Percentiles rank a stretch among this genome's conserved stretches.
phyloP scores from a whole-genome alignment of 208 protist genomes.

The Acanthamoeba royreba region DNA sequence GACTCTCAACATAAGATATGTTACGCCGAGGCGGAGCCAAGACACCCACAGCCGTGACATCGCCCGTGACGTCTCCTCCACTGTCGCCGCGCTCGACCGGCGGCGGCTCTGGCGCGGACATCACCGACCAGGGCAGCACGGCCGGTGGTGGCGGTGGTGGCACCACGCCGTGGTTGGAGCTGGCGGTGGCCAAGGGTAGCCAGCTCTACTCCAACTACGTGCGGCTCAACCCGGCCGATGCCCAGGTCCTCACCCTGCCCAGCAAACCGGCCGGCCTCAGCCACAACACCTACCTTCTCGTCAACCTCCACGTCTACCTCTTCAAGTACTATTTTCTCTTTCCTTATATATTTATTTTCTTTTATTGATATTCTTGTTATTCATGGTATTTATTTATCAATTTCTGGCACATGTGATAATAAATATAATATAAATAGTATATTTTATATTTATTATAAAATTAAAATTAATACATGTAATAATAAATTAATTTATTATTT shows the following conservation, averaged over 20 bases:
- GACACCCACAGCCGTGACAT: not conserved
- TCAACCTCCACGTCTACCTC: not conserved
- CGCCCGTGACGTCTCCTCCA: not conserved
- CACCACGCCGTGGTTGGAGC: no score
- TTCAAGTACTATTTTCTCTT: not conserved
- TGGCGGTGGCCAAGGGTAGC: not conserved
- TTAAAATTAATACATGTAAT: not conserved
- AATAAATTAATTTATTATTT: no score
- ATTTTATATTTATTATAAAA: no score
- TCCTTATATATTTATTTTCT: not conserved
- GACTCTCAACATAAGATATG: not conserved
- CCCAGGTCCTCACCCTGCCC: not conserved
- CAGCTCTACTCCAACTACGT: not conserved
- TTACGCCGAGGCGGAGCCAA: no score
- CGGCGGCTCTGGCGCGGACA: no score
- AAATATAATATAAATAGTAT: not conserved
- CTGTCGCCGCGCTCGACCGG: not conserved
- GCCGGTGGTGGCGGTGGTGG: not conserved
- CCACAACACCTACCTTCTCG: not conserved
- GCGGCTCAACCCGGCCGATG: not conserved
- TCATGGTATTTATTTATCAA: no score
- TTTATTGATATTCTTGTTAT: not conserved
- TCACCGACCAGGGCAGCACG: no score
- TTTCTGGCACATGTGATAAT: no score
- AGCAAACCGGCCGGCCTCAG: not conserved